Evolutionary conservation across 495 filamentous ascomycete genomes (phyloP).

Genomic region (Trichoderma virens): DNA sequence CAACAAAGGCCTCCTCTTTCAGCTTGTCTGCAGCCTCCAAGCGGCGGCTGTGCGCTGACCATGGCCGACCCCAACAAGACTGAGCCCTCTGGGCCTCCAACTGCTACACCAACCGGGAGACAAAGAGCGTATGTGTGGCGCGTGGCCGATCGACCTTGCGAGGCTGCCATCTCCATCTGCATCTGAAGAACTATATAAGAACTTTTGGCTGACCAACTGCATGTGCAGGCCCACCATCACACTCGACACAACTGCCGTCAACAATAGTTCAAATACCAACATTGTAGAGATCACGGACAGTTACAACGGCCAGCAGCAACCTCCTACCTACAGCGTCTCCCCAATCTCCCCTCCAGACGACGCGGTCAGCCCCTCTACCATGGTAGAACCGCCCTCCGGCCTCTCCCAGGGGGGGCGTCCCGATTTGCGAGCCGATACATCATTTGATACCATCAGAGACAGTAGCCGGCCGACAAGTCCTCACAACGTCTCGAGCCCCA

Average conservation of each 20-base stretch:
- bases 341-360: conserved; percentile 40
- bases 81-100: conserved; percentile 6
- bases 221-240: conserved; percentile 29
- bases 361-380: conserved; percentile 35
- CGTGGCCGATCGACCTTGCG: background rate
- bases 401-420: conserved; percentile 25
- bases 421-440: conserved; percentile 52
- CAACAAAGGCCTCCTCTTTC: background rate
- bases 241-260: conserved; percentile 29
- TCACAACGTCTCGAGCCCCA: conserved; percentile 78
- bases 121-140: conserved; percentile 8
- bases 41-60: conserved; percentile 3
- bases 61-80: background rate
- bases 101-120: no score
- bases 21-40: conserved; percentile 2
- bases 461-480: conserved; percentile 76
- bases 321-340: conserved; percentile 19
- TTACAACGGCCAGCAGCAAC: conserved; percentile 16
- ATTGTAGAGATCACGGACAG: conserved; percentile 18
- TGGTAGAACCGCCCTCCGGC: conserved; percentile 27
- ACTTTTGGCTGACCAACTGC: conserved; percentile 10
- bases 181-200: no score
- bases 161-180: background rate
- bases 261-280: conserved; percentile 18
- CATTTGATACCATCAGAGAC: conserved; percentile 62